A percentile compares a stretch with the other conserved stretches of the same genome.
Evolutionary conservation across 169 alveolate species (phyloP).

Genomic region (Toxoplasma gondii): DNA sequence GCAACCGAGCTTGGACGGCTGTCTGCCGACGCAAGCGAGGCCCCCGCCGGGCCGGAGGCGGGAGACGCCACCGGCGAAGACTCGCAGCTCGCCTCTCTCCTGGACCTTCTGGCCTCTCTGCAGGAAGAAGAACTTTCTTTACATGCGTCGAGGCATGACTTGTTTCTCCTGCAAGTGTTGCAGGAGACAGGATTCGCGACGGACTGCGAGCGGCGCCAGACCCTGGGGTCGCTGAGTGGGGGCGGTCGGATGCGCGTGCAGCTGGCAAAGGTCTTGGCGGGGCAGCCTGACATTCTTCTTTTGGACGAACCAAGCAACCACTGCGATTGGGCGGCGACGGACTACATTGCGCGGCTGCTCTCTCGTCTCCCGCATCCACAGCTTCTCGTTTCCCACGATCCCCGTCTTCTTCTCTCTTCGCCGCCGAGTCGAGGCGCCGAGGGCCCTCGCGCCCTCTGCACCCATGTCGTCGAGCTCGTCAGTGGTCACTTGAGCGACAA

Average conservation of each 20-base stretch:
- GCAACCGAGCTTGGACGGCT: too few species aligned
- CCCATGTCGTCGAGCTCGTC: background rate
- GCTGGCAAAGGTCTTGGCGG: slow-evolving; percentile 83
- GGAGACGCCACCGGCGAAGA: background rate
- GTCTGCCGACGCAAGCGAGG: background rate
- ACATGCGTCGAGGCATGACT: slow-evolving; percentile 38
- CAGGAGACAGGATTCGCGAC: slow-evolving; percentile 3
- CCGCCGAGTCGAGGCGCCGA: slow-evolving; percentile 53
- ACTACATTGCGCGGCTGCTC: slow-evolving; percentile 62
- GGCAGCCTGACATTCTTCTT: slow-evolving; percentile 89
- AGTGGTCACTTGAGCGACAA: slow-evolving; percentile 1
- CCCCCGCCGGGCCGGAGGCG: background rate
- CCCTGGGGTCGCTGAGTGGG: slow-evolving; percentile 39
- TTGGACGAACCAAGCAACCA: slow-evolving; percentile 95
- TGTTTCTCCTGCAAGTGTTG: slow-evolving; percentile 24
- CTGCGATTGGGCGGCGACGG: slow-evolving; percentile 85
- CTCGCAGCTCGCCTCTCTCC: background rate
- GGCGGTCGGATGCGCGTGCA: slow-evolving; percentile 67
- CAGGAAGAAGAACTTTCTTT: slow-evolving; percentile 13
- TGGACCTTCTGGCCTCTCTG: background rate
- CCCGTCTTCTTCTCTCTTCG: slow-evolving; percentile 54
- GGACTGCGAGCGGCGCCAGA: slow-evolving; percentile 40
- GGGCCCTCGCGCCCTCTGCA: slow-evolving; percentile 24
- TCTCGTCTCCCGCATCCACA: slow-evolving; percentile 57
- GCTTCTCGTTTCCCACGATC: slow-evolving; percentile 71